A percentile compares a stretch with the other conserved stretches of the same genome.
These are phyloP conservation scores for Euphrasia arctica DNA, from an alignment of 305 asterid species.

Conservation along the genomic window DNA sequence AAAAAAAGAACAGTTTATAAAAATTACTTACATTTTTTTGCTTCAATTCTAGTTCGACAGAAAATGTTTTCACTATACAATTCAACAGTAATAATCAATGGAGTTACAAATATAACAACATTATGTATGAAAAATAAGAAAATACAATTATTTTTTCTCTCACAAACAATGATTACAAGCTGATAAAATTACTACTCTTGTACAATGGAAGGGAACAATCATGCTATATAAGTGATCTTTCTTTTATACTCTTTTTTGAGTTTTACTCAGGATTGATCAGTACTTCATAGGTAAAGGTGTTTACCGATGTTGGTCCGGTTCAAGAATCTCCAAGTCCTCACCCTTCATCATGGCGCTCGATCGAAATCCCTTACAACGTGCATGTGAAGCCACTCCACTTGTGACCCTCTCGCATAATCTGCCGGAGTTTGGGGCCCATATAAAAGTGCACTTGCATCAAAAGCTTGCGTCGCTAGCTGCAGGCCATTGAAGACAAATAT, in stretches of 20 bases:
- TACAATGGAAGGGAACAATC: constrained; percentile 3
- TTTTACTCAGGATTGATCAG: background rate
- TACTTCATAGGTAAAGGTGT: no score
- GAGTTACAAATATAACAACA: constrained; percentile 9
- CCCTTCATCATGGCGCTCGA: constrained; percentile 37
- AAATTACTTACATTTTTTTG: no score
- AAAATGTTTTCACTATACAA: no score
- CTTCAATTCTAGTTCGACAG: no score
- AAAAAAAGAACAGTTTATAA: no score
- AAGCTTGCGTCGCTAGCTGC: constrained; percentile 57
- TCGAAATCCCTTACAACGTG: constrained; percentile 65
- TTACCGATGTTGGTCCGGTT: no score
- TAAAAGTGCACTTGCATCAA: constrained; percentile 54
- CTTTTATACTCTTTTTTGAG: no score
- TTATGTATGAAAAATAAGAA: constrained; percentile 18
- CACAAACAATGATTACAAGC: constrained; percentile 23
- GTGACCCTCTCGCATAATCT: constrained; percentile 59
- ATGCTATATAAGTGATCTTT: constrained; percentile 4
- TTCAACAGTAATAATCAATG: no score
- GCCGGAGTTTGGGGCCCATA: constrained; percentile 58
- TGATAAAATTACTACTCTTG: constrained; percentile 29
- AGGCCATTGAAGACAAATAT: constrained; percentile 7
- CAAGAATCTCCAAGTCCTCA: no score
- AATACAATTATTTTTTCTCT: constrained; percentile 6
- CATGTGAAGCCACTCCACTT: constrained; percentile 86